phyloP scores from a whole-genome alignment of 208 protist species.

The Trypanosoma brucei region DNA sequence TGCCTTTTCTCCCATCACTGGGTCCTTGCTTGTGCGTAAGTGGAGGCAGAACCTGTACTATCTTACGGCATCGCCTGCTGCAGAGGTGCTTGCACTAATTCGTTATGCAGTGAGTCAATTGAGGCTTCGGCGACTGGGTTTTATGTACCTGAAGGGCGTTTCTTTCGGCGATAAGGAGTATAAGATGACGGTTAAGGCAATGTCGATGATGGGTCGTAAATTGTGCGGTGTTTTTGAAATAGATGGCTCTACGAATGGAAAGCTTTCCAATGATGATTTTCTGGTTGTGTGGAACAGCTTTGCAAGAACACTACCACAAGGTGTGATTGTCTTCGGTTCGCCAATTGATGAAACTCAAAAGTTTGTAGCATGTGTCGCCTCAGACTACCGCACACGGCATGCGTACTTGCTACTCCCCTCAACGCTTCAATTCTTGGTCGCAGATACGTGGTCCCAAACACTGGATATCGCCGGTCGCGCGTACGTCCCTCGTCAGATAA shows the following conservation, averaged over 20 bases:
- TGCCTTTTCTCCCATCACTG: no score
- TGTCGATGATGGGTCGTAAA: constrained; percentile 7
- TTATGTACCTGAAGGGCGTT: no score
- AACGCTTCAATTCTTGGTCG: background rate
- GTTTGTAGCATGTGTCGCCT: constrained; percentile 10
- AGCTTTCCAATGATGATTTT: constrained; percentile 3
- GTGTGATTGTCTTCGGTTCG: constrained; percentile 5
- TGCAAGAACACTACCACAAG: constrained; percentile 2
- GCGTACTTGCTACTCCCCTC: constrained; percentile 5
- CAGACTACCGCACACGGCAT: constrained; percentile 12
- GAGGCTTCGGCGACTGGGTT: no score
- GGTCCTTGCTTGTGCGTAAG: no score
- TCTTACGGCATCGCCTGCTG: no score
- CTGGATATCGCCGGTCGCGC: background rate
- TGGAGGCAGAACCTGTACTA: no score
- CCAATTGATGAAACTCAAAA: background rate
- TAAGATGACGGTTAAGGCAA: background rate
- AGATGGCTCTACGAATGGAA: background rate
- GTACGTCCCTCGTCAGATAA: constrained; percentile 14
- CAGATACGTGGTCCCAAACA: background rate
- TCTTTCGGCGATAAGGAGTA: no score
- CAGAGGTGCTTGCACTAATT: no score
- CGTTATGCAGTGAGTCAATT: no score
- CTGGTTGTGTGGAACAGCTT: constrained; percentile 3
- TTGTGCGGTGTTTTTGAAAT: constrained; percentile 6